Base-by-base conservation (phyloP, 306 rosid genomes). In the Prunus mume region DNA sequence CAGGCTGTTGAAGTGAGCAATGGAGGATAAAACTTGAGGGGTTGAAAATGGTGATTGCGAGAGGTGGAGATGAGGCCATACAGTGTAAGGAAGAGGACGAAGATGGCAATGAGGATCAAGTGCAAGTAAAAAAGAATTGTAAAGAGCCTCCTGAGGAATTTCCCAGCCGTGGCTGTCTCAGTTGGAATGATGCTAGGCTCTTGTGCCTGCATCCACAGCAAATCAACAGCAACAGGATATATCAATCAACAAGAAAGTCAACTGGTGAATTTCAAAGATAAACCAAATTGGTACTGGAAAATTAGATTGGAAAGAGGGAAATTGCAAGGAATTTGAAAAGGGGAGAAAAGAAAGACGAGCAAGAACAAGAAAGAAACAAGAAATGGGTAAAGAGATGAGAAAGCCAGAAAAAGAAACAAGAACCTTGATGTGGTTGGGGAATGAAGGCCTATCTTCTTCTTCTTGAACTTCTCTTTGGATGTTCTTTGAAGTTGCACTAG, bases 11-110 rank as follows among this genome's bases (percentile, higher is more conserved):
- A 83, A 69, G 86, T 72, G 32, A 85, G 84, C 75, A 88, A 56
- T 28, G 90, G 97, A 61, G 89, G 87, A 45, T 86, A 90, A 93
- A 92, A 90, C 4, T 88, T 74, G 30, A 27, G 1, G 6, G 91
- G 90, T 64, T 68, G 90, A 71, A 93, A 88, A 64, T 82, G 88
- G 81, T 78, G 90, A n/a, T 72, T 74, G 60, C n/a, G 62, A 79
- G 87, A 34, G 4, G 77, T 75, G 34, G 1, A 69, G 63, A 27
- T 67, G 27, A 85, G 86, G 58, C 89, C 91, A 49, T 65, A 83
- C 74, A 72, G 65, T 60, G 81, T 62, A 20, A 89, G 80, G 67
- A 80, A 78, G 71, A 88, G 71, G 27, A 72, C 72, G 49, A 88
- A 85, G 75, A 75, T 28, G 19, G 86, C 32, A 43, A 85, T 78